These are phyloP conservation scores for Spiromastix sp. DNA, from an alignment of 2,329 filamentous ascomycete genomes.

Conservation along the genomic window DNA sequence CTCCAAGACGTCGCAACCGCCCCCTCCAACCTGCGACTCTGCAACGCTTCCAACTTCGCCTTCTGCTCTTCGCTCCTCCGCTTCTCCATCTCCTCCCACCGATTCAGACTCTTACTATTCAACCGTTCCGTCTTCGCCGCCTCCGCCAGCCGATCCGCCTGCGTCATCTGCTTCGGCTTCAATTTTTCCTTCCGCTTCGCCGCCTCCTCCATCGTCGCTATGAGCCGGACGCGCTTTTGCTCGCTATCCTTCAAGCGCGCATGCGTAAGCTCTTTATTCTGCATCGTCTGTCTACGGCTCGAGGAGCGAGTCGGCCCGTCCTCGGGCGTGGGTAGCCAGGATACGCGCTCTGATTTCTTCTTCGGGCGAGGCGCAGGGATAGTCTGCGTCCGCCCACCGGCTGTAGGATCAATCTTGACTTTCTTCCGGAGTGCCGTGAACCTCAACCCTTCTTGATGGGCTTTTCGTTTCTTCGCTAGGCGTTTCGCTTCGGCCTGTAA, in stretches of 20 bases:
- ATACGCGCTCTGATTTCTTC: conserved; percentile 61
- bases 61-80: conserved; percentile 73
- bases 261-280: conserved; percentile 51
- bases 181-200: conserved; percentile 56
- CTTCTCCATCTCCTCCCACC: conserved; percentile 91
- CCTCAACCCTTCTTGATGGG: conserved; percentile 60
- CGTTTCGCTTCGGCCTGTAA: conserved; percentile 64
- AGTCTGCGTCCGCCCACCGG: conserved; percentile 16
- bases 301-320: conserved; percentile 55
- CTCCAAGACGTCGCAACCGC: conserved; percentile 91
- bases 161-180: conserved; percentile 74
- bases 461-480: conserved; percentile 68
- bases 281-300: conserved; percentile 51
- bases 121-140: conserved; percentile 73
- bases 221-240: conserved; percentile 35
- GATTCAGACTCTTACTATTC: conserved; percentile 81
- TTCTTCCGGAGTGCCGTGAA: conserved; percentile 52
- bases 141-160: conserved; percentile 73
- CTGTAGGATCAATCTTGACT: conserved; percentile 49
- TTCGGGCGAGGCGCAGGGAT: conserved; percentile 39
- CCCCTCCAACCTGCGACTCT: conserved; percentile 75
- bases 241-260: conserved; percentile 39
- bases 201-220: conserved; percentile 50
- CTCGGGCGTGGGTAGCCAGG: conserved; percentile 55
- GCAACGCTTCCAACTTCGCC: conserved; percentile 74